Evolutionary conservation across 2,329 filamentous ascomycete genomes (phyloP).

Genomic region (Trichoderma sp.): DNA sequence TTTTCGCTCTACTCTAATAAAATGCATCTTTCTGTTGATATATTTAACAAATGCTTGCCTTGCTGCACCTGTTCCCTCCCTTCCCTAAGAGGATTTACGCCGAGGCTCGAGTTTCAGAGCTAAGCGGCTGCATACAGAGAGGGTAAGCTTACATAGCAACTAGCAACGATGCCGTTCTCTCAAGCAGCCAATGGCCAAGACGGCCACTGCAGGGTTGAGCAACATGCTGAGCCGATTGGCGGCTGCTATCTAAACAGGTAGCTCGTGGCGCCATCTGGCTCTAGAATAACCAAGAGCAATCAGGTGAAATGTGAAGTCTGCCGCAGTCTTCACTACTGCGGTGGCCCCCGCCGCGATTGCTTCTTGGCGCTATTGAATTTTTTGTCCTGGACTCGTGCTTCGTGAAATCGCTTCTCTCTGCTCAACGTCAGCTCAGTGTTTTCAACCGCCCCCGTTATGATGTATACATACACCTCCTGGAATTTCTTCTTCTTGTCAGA

Average conservation of each 20-base stretch:
- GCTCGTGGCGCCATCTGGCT: neutral
- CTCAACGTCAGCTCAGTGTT: neutral
- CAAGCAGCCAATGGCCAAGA: neutral
- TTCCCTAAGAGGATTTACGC: neutral
- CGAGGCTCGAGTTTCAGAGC: neutral
- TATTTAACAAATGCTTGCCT: neutral
- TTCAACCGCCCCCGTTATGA: neutral
- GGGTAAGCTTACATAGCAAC: constrained; percentile 1
- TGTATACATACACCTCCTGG: constrained; percentile 46
- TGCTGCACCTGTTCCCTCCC: neutral
- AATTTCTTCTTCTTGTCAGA: constrained; percentile 52
- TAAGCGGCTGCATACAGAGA: neutral
- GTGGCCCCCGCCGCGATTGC: constrained; percentile 45
- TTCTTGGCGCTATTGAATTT: constrained; percentile 55
- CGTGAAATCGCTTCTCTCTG: constrained; percentile 51
- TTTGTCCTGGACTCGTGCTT: constrained; percentile 49
- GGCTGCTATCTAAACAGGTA: neutral
- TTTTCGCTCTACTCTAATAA: neutral
- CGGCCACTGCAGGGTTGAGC: neutral
- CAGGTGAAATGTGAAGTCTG: neutral
- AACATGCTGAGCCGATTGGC: neutral
- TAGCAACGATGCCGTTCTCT: neutral
- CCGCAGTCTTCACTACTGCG: constrained; percentile 22
- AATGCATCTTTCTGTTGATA: neutral
- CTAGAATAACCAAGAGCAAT: neutral